phyloP scores from a whole-genome alignment of 2,329 filamentous ascomycete genomes.

The Penicillium sp. region DNA sequence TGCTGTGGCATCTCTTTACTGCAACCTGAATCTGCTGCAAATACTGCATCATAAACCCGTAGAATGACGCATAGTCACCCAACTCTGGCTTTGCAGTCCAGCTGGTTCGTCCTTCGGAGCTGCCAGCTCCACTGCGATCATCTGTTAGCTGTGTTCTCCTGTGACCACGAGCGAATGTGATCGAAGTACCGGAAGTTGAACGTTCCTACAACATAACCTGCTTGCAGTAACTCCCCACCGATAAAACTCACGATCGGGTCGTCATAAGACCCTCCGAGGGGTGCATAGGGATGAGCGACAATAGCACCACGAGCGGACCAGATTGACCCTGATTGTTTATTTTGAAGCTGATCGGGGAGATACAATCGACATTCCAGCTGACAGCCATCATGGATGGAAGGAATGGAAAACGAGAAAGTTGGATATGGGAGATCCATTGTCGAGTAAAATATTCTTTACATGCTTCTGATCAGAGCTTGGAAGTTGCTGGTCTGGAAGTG shows the following conservation, averaged over 20 bases:
- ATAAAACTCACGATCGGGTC: slow-evolving; percentile 69
- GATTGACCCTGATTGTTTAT: slow-evolving; percentile 15
- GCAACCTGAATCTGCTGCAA: slow-evolving; percentile 51
- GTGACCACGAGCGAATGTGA: neutral
- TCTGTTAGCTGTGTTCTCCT: neutral
- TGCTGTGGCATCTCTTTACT: neutral
- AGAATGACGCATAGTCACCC: slow-evolving; percentile 74
- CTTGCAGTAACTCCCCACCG: slow-evolving; percentile 58
- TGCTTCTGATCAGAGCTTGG: neutral
- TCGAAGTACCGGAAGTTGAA: slow-evolving; percentile 79
- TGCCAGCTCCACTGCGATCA: slow-evolving; percentile 63
- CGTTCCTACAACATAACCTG: slow-evolving; percentile 70
- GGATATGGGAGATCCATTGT: slow-evolving; percentile 32
- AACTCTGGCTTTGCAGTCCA: slow-evolving; percentile 81
- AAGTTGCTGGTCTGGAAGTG: neutral
- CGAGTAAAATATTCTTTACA: neutral
- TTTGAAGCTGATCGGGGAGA: slow-evolving; percentile 49
- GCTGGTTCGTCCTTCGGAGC: slow-evolving; percentile 70
- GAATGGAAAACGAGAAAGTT: slow-evolving; percentile 63
- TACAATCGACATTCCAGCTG: slow-evolving; percentile 77
- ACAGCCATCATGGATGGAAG: slow-evolving; percentile 73
- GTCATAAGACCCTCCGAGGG: slow-evolving; percentile 77
- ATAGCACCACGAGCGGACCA: slow-evolving; percentile 53
- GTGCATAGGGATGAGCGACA: slow-evolving; percentile 85
- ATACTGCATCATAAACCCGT: slow-evolving; percentile 74